Percentiles rank a stretch among this genome's conserved stretches.
These are phyloP conservation scores for Eutrema japonicum DNA, from an alignment of 345 rosid genomes.

Conservation along the genomic window DNA sequence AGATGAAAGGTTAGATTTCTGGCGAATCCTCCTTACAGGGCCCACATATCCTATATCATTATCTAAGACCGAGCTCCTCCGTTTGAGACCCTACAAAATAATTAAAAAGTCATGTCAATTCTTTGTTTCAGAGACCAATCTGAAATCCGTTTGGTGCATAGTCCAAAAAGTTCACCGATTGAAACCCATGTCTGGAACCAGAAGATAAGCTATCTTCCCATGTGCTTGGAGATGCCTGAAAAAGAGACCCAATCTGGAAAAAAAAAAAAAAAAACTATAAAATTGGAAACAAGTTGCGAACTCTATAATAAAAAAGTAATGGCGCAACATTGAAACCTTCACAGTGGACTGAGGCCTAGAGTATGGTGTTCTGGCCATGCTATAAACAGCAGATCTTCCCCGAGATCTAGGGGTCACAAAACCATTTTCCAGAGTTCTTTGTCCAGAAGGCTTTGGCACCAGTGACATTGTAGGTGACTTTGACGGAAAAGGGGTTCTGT, in stretches of 20 bases:
- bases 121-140: conserved; percentile 13
- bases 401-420: conserved; percentile 75
- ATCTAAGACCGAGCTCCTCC: conserved; percentile 78
- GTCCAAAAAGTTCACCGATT: conserved; percentile 33
- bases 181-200: conserved; percentile 67
- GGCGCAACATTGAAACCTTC: conserved; percentile 56
- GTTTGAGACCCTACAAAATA: conserved; percentile 65
- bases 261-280: conserved; percentile 19
- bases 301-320: not conserved
- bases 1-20: conserved; percentile 71
- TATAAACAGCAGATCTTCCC: conserved; percentile 90
- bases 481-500: conserved; percentile 46
- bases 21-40: conserved; percentile 89
- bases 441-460: conserved; percentile 57
- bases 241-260: conserved; percentile 51
- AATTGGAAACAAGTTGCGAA: conserved; percentile 4
- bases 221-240: conserved; percentile 51
- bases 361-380: conserved; percentile 89
- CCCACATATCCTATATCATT: conserved; percentile 77
- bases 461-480: conserved; percentile 57
- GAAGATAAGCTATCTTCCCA: conserved; percentile 55
- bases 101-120: conserved; percentile 21
- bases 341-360: conserved; percentile 62
- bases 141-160: not conserved
- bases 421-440: conserved; percentile 61